These are phyloP conservation scores for Euphrasia confusa DNA, from an alignment of 257 asterid species.

Conservation along the genomic window DNA sequence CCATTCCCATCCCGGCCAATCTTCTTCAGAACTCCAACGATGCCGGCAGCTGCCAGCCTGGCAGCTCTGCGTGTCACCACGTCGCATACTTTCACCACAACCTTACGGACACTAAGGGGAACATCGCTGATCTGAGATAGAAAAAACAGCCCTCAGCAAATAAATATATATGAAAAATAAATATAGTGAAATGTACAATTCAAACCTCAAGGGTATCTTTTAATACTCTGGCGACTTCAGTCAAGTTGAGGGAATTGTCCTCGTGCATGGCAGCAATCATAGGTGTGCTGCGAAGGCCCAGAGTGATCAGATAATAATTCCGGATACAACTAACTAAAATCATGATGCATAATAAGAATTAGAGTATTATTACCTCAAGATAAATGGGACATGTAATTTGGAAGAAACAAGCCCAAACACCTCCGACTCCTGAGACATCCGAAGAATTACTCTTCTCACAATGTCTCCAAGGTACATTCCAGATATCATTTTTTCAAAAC, in stretches of 20 bases:
- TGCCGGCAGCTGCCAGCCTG: constrained; percentile 82
- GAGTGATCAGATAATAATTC: background rate
- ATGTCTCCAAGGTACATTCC: constrained; percentile 95
- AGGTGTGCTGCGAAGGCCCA: constrained; percentile 50
- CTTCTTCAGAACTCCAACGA: constrained; percentile 79
- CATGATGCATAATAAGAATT: background rate
- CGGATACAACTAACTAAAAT: background rate
- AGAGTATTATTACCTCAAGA: constrained; percentile 47
- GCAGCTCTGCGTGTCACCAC: constrained; percentile 81
- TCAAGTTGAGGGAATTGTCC: constrained; percentile 70
- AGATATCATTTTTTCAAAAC: constrained; percentile 89
- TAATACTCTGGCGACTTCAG: constrained; percentile 62
- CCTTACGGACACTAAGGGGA: constrained; percentile 64
- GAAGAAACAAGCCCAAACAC: constrained; percentile 59
- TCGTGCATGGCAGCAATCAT: constrained; percentile 83
- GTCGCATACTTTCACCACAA: constrained; percentile 69
- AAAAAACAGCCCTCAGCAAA: background rate
- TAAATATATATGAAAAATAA: too few relatives aligned
- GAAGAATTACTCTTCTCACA: constrained; percentile 76
- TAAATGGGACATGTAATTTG: constrained; percentile 54
- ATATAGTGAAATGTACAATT: background rate
- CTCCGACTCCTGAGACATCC: constrained; percentile 63
- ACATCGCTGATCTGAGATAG: constrained; percentile 47
- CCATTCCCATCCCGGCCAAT: constrained; percentile 78
- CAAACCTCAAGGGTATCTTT: constrained; percentile 60